phyloP scores from a whole-genome alignment of 495 filamentous ascomycete species.

The Penicillium bovifimosum region DNA sequence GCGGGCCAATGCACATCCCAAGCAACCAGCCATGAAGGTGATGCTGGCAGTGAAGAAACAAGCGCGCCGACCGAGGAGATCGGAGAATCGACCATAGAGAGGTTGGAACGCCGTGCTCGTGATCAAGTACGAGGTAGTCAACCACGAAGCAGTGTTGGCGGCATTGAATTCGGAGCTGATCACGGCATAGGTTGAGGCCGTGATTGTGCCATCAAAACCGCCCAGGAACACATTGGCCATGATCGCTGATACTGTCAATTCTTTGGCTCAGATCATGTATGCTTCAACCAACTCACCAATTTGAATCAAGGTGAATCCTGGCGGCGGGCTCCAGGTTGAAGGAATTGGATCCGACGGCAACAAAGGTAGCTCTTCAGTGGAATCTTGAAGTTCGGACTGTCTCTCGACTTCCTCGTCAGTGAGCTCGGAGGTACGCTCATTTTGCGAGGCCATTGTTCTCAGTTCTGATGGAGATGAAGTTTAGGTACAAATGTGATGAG shows the following conservation, averaged over 20 bases:
- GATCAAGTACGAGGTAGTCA: conserved; percentile 60
- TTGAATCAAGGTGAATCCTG: conserved; percentile 43
- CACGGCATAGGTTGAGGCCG: conserved; percentile 58
- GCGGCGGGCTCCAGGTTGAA: conserved; percentile 33
- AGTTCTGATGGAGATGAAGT: too few relatives aligned
- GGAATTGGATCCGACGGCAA: conserved; percentile 23
- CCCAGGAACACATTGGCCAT: conserved; percentile 63
- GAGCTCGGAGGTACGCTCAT: not conserved
- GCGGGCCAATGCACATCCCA: conserved; percentile 44
- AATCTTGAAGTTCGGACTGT: not conserved
- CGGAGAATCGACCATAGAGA: conserved; percentile 41
- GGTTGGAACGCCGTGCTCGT: conserved; percentile 60
- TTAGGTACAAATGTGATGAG: too few relatives aligned
- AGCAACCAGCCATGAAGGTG: conserved; percentile 41
- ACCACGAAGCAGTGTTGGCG: conserved; percentile 57
- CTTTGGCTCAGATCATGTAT: not conserved
- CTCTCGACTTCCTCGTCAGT: not conserved
- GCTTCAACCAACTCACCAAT: conserved; percentile 26
- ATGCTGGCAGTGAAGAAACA: conserved; percentile 41
- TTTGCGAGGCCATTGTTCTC: not conserved
- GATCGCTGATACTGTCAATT: conserved; percentile 36
- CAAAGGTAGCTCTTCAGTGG: conserved; percentile 35
- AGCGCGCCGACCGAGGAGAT: conserved; percentile 41
- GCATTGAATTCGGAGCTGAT: conserved; percentile 66
- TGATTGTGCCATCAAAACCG: conserved; percentile 63